Conservation (phyloP, 345 rosid genomes). For the Syzygium aqueum region DNA sequence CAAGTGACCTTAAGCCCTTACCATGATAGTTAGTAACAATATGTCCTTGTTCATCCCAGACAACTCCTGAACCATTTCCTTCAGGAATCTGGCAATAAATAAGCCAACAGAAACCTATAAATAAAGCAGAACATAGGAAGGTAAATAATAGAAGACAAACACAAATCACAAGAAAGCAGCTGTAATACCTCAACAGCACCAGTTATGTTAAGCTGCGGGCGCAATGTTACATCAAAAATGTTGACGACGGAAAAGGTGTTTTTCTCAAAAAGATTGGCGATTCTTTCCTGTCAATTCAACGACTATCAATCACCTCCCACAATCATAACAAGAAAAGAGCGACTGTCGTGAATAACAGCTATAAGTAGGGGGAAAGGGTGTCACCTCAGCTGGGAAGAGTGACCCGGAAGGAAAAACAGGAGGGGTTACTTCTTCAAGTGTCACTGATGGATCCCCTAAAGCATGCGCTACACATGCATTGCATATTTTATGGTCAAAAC, state of each 20-base stretch:
- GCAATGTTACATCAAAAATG: conserved; percentile 85
- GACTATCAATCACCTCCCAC: not conserved
- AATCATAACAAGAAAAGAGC: not conserved
- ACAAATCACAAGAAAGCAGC: not conserved
- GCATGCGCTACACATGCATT: conserved; percentile 53
- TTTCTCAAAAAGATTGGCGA: conserved; percentile 71
- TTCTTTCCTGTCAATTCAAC: conserved; percentile 55
- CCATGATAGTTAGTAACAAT: conserved; percentile 96
- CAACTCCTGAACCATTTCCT: conserved; percentile 99
- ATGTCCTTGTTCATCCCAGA: conserved; percentile 86
- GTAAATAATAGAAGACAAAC: not conserved
- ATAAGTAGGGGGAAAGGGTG: not conserved
- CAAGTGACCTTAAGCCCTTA: conserved; percentile 20
- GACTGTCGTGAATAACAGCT: not conserved
- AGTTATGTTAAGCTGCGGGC: conserved; percentile 84
- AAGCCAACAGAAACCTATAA: not conserved
- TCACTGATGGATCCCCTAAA: conserved; percentile 74
- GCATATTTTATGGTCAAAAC: not conserved
- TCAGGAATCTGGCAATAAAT: conserved; percentile 67
- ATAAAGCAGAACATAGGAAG: not conserved
- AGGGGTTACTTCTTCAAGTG: conserved; percentile 78
- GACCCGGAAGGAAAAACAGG: conserved; percentile 62
- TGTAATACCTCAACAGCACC: conserved; percentile 80
- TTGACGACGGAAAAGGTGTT: conserved; percentile 89
- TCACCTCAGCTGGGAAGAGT: conserved; percentile 86